Conservation (phyloP, 306 rosid genomes). For the Inga laurina region DNA sequence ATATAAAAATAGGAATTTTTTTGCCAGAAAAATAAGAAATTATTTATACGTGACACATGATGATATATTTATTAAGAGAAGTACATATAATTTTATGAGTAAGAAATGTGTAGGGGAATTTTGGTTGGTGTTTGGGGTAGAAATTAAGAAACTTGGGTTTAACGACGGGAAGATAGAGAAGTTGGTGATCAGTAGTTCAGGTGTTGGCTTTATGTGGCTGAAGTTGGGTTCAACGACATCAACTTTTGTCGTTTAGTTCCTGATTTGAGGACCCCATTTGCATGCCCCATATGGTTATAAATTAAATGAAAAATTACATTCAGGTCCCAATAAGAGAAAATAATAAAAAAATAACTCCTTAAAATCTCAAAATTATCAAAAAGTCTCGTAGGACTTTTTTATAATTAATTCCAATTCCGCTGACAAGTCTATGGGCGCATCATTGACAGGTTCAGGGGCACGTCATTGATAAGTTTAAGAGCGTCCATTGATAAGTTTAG, state of each 20-base stretch:
- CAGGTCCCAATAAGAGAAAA: no score
- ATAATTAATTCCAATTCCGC: no score
- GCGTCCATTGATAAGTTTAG: no score
- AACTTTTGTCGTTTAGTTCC: constrained; percentile 32
- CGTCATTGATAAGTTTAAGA: no score
- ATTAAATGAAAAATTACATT: no score
- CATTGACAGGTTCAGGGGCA: no score
- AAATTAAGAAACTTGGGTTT: background rate
- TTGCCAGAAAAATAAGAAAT: background rate
- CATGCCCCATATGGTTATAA: background rate
- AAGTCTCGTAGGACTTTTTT: no score
- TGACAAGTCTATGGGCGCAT: no score
- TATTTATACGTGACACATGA: background rate
- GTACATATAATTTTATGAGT: background rate
- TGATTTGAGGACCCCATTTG: background rate
- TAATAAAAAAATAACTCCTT: no score
- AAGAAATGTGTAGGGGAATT: background rate
- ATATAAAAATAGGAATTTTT: no score
- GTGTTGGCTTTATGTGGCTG: constrained; percentile 34
- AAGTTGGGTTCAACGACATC: constrained; percentile 36
- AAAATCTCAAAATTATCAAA: no score
- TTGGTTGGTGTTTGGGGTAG: constrained; percentile 13
- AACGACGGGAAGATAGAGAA: background rate
- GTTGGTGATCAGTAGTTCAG: constrained; percentile 11
- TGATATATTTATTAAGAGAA: background rate